Evolutionary conservation across 495 filamentous ascomycete species (phyloP), one percentile per base, ranked within the genome.

Genomic region (Aspergillus sclerotioniger): DNA sequence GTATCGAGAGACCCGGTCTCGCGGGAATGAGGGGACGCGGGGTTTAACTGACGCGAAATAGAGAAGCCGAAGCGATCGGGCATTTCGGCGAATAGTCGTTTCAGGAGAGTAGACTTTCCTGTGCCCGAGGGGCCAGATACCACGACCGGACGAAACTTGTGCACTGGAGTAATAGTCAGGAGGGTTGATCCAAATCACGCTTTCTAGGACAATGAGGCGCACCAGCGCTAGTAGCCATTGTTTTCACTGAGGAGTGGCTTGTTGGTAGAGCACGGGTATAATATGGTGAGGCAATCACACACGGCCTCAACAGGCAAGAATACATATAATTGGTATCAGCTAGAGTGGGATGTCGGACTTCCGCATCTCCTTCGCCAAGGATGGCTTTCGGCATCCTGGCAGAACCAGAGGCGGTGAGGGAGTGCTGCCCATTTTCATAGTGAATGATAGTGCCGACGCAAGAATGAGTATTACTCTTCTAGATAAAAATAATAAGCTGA

Each of bases 61-160:
- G 87, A 90, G 63, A 96, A 90, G 13, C 85, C 84, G 70, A 96
- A 96, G 37, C 79, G 86, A 60, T 87, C 78, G 12, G 90, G 90
- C 68, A 87, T 84, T 19, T 82, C 77, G 25, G 72, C 74, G 65
- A 87, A 84, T 12, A 98, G 86, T 16, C 84, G 76, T 61, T 86
- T 85, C 61, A 94, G 84, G 20, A 98, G 82, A 21, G 93, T 96
- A 47, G 85, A 88, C 82, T 98, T 96, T 45, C 93, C 93, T 10
- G 89, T 83, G 65, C 93, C 92, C 8, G 83, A 88, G 16, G 92
- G 92, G 29, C 91, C 93, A 17, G 87, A 94, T 65, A 96, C 85
- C 35, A 96, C 89, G 61, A 98, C 82, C 7, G 91, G 92, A 13
- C 85, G 79, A 59, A 69, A 76, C 46, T 72, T 69, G 39, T 74